Percentiles rank a stretch among this genome's conserved stretches.
phyloP scores from a whole-genome alignment of 495 filamentous ascomycete species.

The Parathielavia appendiculata region DNA sequence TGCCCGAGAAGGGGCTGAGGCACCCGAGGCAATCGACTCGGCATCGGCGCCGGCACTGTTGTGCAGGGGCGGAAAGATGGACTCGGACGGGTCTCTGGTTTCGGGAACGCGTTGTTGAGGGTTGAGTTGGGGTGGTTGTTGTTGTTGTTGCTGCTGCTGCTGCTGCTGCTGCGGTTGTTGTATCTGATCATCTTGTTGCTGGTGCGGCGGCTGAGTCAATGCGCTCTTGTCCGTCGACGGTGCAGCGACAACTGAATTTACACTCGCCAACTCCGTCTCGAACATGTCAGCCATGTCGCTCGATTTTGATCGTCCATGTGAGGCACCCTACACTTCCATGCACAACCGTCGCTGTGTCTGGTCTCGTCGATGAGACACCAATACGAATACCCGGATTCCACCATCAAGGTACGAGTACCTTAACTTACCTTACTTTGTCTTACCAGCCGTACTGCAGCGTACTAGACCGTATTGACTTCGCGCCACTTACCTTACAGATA shows the following conservation, averaged over 20 bases:
- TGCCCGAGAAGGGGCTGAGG: conserved; percentile 21
- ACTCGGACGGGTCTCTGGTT: conserved; percentile 12
- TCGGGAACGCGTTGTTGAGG: neutral
- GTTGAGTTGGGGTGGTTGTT: neutral
- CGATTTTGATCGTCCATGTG: neutral
- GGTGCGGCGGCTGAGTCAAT: neutral
- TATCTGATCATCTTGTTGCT: neutral
- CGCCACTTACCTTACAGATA: too few relatives aligned
- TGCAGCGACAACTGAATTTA: conserved; percentile 2
- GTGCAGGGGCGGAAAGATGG: conserved; percentile 41
- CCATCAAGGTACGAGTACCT: too few relatives aligned
- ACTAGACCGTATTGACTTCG: too few relatives aligned
- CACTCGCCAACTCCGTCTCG: conserved; percentile 22
- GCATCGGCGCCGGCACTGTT: conserved; percentile 39
- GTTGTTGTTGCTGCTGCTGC: neutral
- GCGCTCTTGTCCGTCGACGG: neutral
- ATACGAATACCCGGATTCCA: too few relatives aligned
- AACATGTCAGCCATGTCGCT: conserved; percentile 20
- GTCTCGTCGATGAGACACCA: neutral
- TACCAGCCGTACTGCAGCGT: too few relatives aligned
- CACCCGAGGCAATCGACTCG: conserved; percentile 21
- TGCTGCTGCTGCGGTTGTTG: neutral
- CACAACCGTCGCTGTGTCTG: neutral
- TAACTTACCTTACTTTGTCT: too few relatives aligned
- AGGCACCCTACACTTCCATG: neutral